These are phyloP conservation scores for Daldinia bambusicola DNA, from an alignment of 495 filamentous ascomycete genomes.

Conservation along the genomic window DNA sequence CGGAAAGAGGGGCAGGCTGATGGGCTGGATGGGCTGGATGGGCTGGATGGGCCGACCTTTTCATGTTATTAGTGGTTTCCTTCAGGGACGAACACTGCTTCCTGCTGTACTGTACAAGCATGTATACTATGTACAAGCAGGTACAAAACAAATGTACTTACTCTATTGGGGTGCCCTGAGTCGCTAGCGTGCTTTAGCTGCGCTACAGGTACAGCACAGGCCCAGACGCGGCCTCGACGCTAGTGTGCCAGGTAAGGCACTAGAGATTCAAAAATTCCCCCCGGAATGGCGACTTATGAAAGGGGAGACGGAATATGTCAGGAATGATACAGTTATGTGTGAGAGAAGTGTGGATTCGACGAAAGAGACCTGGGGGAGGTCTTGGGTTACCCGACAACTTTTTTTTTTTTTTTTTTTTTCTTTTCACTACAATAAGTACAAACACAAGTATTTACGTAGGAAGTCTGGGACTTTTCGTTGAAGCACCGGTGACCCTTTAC, in stretches of 20 bases:
- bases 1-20: conserved; percentile 46
- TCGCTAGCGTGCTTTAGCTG: conserved; percentile 45
- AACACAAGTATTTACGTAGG: no score
- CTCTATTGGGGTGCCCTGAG: conserved; percentile 36
- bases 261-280: conserved; percentile 42
- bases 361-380: conserved; percentile 11
- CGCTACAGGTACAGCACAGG: conserved; percentile 39
- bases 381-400: neutral
- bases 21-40: conserved; percentile 40
- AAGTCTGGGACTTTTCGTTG: neutral
- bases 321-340: conserved; percentile 44
- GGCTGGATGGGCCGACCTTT: conserved; percentile 41
- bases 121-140: no score
- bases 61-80: conserved; percentile 41
- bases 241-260: conserved; percentile 43
- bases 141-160: conserved; percentile 29
- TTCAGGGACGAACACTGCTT: conserved; percentile 33
- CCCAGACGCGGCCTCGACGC: conserved; percentile 31
- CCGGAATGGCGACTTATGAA: conserved; percentile 39
- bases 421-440: no score
- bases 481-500: conserved; percentile 1
- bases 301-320: conserved; percentile 35
- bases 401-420: no score
- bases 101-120: conserved; percentile 4
- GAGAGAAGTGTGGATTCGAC: conserved; percentile 43